Evolutionary conservation across 805 yeast genomes (phyloP), one percentile per base, ranked within the genome.

Genomic region (Tetrapisispora iriomotensis): DNA sequence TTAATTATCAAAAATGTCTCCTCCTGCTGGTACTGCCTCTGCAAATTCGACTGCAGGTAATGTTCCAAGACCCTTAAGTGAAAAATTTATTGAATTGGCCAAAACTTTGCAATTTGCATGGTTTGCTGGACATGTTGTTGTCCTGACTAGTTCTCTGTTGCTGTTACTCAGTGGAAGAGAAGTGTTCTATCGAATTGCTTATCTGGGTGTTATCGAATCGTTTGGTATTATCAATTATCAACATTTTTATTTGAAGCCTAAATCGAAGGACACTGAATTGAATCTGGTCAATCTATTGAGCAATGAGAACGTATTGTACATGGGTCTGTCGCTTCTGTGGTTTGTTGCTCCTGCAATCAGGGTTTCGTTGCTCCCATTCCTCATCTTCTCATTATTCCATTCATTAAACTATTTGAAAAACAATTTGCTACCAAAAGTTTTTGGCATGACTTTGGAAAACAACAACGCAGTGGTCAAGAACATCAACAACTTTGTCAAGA

Each of bases 371-470:
- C 58, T 79, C 19, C 94, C 96, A 40, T 86, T 82, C 55, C 66
- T 75, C 34, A 65, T 83, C 41, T 88, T 82, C 60, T 80, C 96
- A 7, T 56, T 78, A 15, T 87, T 90, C 75, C 96, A 88, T 58
- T 77, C 76, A 9, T 66, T 87, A 53, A 78, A 81, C 15, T 90
- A 84, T 65, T 47, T 72, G 39, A 75, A 81, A 49, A 69, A 76
- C 30, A 72, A 70, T 46, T 47, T 90, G 40, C 66, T 88, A 38
- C 95, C 96, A 29, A 66, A 74, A 6, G 61, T 77, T 19, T 50
- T 55, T 7, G 44, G 45, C 15, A 31, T 50, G 17, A 47, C 43
- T 15, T 41, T 45, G n/a, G 51, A 49, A 29, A 51, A 48, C 23
- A 49, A 70, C 22, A 50, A 70, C 72, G 40, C 38, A 19, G 22